Percentiles rank a stretch among this genome's conserved stretches.
These are phyloP conservation scores for Lumnitzera littorea DNA, from an alignment of 345 rosid species.

Conservation along the genomic window DNA sequence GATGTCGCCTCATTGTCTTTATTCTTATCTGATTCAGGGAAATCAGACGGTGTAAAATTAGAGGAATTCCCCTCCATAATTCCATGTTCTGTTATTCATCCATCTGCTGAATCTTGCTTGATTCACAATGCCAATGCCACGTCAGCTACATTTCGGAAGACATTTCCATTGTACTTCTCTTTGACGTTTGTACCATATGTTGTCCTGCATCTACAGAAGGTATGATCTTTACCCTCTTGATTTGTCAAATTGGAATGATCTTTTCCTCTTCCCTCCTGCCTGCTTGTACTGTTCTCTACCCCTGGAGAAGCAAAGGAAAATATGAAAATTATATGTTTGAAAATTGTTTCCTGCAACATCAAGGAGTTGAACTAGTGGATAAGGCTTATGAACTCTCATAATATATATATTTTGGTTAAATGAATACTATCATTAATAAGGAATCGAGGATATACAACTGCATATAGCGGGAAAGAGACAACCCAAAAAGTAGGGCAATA, in stretches of 20 bases:
- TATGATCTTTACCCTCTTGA: conserved; percentile 21
- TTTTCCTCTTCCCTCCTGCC: background rate
- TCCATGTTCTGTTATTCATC: conserved; percentile 93
- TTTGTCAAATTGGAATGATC: background rate
- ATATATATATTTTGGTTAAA: no score
- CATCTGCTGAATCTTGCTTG: conserved; percentile 67
- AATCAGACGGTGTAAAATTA: conserved; percentile 43
- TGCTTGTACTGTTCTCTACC: background rate
- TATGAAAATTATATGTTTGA: no score
- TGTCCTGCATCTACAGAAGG: conserved; percentile 88
- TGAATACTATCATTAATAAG: no score
- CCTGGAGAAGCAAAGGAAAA: background rate
- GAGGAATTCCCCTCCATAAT: conserved; percentile 77
- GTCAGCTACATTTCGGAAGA: conserved; percentile 88
- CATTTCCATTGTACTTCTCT: conserved; percentile 96
- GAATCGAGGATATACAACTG: no score
- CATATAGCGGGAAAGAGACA: no score
- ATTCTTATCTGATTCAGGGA: conserved; percentile 45
- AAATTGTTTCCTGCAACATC: no score
- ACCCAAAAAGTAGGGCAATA: no score
- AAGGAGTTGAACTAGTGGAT: no score
- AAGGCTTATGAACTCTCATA: no score
- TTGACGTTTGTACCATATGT: conserved; percentile 96
- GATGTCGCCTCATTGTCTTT: conserved; percentile 68
- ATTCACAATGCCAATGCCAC: conserved; percentile 81